Evolutionary conservation across 768 basidiomycete species (phyloP), one percentile per base, ranked within the genome.

Genomic region (Collybia nuda): DNA sequence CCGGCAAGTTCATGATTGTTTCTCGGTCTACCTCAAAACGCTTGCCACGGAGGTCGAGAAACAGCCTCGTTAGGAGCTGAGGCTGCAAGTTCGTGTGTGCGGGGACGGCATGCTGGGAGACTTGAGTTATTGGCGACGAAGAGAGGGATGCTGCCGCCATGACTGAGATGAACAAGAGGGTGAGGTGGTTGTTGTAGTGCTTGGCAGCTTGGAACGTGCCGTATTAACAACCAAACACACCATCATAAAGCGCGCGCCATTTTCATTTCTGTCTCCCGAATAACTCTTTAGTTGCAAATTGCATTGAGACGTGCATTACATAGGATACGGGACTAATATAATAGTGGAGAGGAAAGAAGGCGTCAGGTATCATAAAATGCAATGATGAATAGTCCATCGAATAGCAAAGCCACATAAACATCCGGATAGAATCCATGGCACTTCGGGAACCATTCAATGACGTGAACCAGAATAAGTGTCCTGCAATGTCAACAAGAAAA

Each of bases 1-100:
- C 97, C 2, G 97, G 97, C 17, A 99, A 79, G 66, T 95, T 93
- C 94, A 98, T 97, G 64, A 99, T 88, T 5, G 90, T 94, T 73
- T 98, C 96, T 58, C 96, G 81, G 72, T 98, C 97, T 39, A 99
- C 93, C 53, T 90, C 86, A 72, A 98, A 95, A 54, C 93, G 86
- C 59, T 71, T 79, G 49, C 94, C 94, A 56, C 97, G 85, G 32
- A 99, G 80, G 72, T 98, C 97, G 59, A 99, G 85, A 47, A 89
- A 81, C 59, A 99, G 79, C 59, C 93, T 81, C 21, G 92, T 88
- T 56, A 98, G 80, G 36, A 96, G 80, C 72, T 93, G 90, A 5
- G 90, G 91, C 70, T 93, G 89, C 28, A 92, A 72, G 59, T 83
- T 85, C 11, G 83, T 77, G 59, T 86, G 85, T 5, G 83, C 69